Percentiles rank a stretch among this genome's conserved stretches.
These are phyloP conservation scores for Boletus vermiculosoides DNA, from an alignment of 768 basidiomycete genomes.

Conservation along the genomic window DNA sequence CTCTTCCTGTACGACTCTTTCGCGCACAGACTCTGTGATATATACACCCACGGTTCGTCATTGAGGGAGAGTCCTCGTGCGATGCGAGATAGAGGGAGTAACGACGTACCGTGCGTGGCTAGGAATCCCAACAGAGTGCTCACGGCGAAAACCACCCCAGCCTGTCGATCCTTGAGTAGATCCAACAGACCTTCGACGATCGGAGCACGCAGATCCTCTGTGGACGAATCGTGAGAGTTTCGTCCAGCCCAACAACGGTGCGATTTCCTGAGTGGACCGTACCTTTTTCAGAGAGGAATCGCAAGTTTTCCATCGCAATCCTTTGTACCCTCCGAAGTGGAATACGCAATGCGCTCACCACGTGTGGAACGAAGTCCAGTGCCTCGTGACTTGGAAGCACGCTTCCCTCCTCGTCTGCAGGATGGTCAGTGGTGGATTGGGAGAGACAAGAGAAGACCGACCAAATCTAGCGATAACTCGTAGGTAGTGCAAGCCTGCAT, in stretches of 20 bases:
- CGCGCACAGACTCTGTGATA: conserved; percentile 15
- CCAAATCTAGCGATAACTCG: conserved; percentile 21
- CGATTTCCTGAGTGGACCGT: background rate
- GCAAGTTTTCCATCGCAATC: conserved; percentile 14
- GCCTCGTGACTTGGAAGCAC: conserved; percentile 2
- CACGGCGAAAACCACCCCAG: conserved; percentile 16
- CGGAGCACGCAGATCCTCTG: conserved; percentile 11
- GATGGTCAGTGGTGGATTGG: background rate
- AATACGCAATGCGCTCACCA: conserved; percentile 17
- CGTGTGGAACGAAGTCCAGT: conserved; percentile 4
- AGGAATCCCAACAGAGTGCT: conserved; percentile 16
- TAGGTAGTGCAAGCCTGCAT: conserved; percentile 26
- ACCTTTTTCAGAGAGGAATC: conserved; percentile 18
- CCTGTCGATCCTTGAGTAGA: conserved; percentile 18
- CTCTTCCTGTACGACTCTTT: conserved; percentile 10
- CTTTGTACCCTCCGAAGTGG: conserved; percentile 19
- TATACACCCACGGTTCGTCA: background rate
- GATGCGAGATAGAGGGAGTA: background rate
- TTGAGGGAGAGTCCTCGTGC: background rate
- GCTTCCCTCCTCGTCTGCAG: conserved; percentile 6
- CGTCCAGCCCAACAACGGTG: background rate
- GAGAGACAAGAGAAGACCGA: background rate
- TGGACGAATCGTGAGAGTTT: background rate
- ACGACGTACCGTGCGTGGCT: conserved; percentile 15
- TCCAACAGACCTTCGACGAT: conserved; percentile 14